These are phyloP conservation scores for Chlorella sp. DNA, from an alignment of 139 green algal genomes.

Conservation along the genomic window DNA sequence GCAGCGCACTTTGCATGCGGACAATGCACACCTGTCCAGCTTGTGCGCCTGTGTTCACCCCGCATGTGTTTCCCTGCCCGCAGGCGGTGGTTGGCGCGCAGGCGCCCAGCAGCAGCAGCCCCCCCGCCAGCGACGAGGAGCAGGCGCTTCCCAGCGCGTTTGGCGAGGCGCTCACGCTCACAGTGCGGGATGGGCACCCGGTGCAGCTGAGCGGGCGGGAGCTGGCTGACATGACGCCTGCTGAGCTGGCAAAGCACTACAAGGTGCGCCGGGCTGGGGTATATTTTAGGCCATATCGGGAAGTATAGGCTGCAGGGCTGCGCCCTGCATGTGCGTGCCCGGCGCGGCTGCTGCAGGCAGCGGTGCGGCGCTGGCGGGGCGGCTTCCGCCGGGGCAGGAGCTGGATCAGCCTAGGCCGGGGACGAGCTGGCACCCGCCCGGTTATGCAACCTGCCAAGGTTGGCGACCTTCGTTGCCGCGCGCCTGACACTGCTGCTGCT, in stretches of 20 bases:
- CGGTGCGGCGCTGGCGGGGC: no score
- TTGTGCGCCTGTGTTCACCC: not conserved
- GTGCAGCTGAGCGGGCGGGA: conserved; percentile 24
- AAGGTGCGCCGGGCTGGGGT: conserved; percentile 37
- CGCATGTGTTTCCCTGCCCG: not conserved
- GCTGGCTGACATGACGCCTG: conserved; percentile 40
- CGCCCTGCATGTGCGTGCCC: not conserved
- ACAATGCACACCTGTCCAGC: no score
- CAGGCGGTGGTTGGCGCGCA: not conserved
- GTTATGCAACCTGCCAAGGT: no score
- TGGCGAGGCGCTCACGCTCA: conserved; percentile 41
- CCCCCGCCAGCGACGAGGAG: conserved; percentile 15
- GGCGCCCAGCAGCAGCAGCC: not conserved
- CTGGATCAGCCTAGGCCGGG: no score
- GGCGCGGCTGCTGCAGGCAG: no score
- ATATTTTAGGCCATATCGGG: no score
- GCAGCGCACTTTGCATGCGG: no score
- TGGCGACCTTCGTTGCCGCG: no score
- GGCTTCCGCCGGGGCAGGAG: no score
- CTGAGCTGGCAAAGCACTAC: conserved; percentile 44
- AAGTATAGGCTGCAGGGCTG: not conserved
- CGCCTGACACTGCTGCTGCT: not conserved
- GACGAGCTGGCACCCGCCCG: no score
- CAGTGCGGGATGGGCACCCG: conserved; percentile 30
- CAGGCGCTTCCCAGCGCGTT: conserved; percentile 13